A percentile compares a stretch with the other conserved stretches of the same genome.
Evolutionary conservation across 2,329 filamentous ascomycete genomes (phyloP).

Genomic region (Chrysoporthe cubensis): DNA sequence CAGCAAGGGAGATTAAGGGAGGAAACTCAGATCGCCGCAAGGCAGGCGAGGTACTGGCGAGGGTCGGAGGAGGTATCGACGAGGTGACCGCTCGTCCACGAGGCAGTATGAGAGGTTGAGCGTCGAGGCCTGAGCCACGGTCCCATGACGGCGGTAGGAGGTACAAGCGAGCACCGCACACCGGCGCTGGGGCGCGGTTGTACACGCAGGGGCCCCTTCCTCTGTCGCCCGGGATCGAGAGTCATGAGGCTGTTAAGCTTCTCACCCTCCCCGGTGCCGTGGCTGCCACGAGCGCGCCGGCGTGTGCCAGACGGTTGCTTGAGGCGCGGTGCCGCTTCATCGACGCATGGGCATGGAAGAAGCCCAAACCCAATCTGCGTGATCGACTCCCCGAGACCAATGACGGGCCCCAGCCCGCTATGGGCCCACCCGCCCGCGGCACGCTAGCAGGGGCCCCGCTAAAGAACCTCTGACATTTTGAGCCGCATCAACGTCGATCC

Average conservation of each 20-base stretch:
- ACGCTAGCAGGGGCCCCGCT: constrained; percentile 28
- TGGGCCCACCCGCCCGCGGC: constrained; percentile 33
- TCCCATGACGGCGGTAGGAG: neutral
- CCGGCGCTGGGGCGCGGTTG: neutral
- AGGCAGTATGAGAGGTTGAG: neutral
- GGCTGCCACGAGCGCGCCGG: neutral
- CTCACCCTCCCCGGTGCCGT: neutral
- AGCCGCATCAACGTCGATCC: constrained; percentile 35
- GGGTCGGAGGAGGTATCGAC: constrained; percentile 1
- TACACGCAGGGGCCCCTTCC: neutral
- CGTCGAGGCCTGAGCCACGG: constrained; percentile 8
- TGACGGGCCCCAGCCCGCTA: neutral
- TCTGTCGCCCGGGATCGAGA: neutral
- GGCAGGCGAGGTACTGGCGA: constrained; percentile 12
- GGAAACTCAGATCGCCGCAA: constrained; percentile 23
- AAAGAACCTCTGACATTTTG: constrained; percentile 34
- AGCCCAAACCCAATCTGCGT: constrained; percentile 45
- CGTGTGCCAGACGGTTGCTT: neutral
- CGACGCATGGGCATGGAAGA: constrained; percentile 35
- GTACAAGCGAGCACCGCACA: too few relatives aligned
- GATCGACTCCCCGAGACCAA: constrained; percentile 33
- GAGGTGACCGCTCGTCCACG: neutral
- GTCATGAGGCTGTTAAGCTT: neutral
- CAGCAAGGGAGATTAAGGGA: constrained; percentile 1
- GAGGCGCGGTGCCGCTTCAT: constrained; percentile 43